Evolutionary conservation across 306 rosid genomes (phyloP), one percentile per base, ranked within the genome.

Genomic region (Psophocarpus tetragonolobus): DNA sequence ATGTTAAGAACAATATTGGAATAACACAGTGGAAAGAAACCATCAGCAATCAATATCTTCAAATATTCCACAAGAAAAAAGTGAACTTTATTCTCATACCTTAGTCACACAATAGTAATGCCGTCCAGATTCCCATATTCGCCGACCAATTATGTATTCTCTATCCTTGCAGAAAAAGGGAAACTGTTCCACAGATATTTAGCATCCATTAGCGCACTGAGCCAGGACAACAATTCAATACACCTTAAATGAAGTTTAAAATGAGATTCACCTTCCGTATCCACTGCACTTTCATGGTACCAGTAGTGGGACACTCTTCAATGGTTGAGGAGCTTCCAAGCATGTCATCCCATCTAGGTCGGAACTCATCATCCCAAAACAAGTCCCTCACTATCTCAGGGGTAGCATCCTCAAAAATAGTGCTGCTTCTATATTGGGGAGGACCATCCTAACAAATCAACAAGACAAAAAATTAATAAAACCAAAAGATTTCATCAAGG

Each of bases 131-230:
- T 88, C 90, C 90, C 90, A 90, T 26, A 90, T 87, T 76, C 90
- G 79, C 14, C 92, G 86, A 66, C 90, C 92, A 74, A 90, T 88
- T 64, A 90, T 71, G 75, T 90, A 90, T 17, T 90, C 92, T 81
- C 92, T 88, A 77, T 90, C 90, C 79, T 88, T 90, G 58, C 89
- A 88, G 84, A 90, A 90, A 60, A 90, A 84, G 1, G 94, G 94
- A 39, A 88, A 90, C 92, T 90, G 94, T 57, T 51, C 21, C 82
- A 83, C 60, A 78, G 62, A 58, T n/a, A 77, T 66, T 78, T n/a
- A 76, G 5, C 32, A 60, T 42, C n/a, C 27, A 77, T 87, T 11
- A 83, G 87, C 73, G 74, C 12, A 71, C 42, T 23, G 58, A 53
- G 58, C 57, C 63, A 53, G 21, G n/a, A 24, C 17, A 60, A 41